A percentile compares a stretch with the other conserved stretches of the same genome.
These are phyloP conservation scores for Stephanodiscus triporus DNA, from an alignment of 108 stramenopile species.

Conservation along the genomic window DNA sequence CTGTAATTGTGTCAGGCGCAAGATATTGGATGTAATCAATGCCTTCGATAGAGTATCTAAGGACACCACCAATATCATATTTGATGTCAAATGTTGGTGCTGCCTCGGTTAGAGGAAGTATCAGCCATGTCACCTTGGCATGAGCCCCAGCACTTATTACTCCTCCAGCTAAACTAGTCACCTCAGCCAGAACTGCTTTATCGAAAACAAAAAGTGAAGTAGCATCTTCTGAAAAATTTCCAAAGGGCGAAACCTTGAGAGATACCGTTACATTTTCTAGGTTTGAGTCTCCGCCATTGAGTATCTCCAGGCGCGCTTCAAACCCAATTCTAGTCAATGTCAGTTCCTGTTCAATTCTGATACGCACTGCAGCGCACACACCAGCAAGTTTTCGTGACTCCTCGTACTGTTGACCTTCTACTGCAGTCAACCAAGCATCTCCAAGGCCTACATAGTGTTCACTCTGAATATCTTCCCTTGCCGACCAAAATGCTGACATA, in stretches of 20 bases:
- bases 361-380: constrained; percentile 38
- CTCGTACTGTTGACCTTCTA: constrained; percentile 43
- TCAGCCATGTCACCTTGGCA: constrained; percentile 36
- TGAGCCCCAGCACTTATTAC: constrained; percentile 13
- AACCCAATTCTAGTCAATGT: constrained; percentile 40
- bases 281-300: constrained; percentile 18
- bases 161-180: constrained; percentile 31
- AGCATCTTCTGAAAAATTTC: constrained; percentile 25
- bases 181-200: constrained; percentile 16
- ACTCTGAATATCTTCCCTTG: constrained; percentile 4
- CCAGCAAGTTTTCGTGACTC: constrained; percentile 33
- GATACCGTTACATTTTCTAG: constrained; percentile 32
- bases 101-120: constrained; percentile 32
- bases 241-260: constrained; percentile 22
- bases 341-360: constrained; percentile 34
- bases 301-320: constrained; percentile 33
- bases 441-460: constrained; percentile 23
- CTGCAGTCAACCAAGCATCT: constrained; percentile 42
- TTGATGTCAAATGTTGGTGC: constrained; percentile 42
- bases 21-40: constrained; percentile 24
- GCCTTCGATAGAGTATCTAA: constrained; percentile 35
- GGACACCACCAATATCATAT: constrained; percentile 31
- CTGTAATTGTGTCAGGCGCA: constrained; percentile 33
- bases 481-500: constrained; percentile 13
- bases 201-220: constrained; percentile 35